Percentiles rank a stretch among this genome's conserved stretches.
Conservation (phyloP, 129 eudicot species). For the Daucus carota region DNA sequence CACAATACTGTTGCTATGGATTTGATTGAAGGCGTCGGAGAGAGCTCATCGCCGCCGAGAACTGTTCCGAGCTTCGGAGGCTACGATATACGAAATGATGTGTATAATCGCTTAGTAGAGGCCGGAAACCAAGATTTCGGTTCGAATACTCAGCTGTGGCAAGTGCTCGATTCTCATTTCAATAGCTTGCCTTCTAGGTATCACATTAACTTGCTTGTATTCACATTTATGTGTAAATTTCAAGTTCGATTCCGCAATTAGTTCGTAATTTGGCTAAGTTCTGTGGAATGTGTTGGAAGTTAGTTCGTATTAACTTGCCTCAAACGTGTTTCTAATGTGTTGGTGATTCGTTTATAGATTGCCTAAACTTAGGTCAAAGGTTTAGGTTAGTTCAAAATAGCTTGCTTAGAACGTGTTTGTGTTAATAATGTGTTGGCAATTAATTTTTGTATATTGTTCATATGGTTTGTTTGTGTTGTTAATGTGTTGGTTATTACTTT, state of each 20-base stretch:
- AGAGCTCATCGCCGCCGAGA: conserved; percentile 84
- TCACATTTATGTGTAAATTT: conserved; percentile 5
- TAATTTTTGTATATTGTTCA: background rate
- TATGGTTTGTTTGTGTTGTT: background rate
- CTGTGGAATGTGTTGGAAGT: background rate
- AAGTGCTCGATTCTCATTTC: conserved; percentile 70
- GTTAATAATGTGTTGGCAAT: background rate
- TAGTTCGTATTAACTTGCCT: conserved; percentile 37
- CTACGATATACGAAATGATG: conserved; percentile 55
- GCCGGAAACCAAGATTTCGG: conserved; percentile 44
- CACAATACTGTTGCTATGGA: conserved; percentile 40
- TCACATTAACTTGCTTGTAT: background rate
- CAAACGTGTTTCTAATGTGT: conserved; percentile 32
- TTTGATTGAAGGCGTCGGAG: conserved; percentile 79
- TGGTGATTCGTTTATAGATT: conserved; percentile 20
- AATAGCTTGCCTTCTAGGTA: conserved; percentile 76
- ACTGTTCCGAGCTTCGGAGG: conserved; percentile 34
- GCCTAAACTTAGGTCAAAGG: no score
- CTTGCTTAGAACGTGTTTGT: no score
- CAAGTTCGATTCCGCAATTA: conserved; percentile 17
- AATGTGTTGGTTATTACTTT: no score
- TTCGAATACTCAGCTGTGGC: conserved; percentile 50
- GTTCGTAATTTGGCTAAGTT: background rate
- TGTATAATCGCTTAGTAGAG: conserved; percentile 63
- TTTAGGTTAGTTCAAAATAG: no score